These are phyloP conservation scores for Sicyos baderoa DNA, from an alignment of 306 rosid genomes.

Conservation along the genomic window DNA sequence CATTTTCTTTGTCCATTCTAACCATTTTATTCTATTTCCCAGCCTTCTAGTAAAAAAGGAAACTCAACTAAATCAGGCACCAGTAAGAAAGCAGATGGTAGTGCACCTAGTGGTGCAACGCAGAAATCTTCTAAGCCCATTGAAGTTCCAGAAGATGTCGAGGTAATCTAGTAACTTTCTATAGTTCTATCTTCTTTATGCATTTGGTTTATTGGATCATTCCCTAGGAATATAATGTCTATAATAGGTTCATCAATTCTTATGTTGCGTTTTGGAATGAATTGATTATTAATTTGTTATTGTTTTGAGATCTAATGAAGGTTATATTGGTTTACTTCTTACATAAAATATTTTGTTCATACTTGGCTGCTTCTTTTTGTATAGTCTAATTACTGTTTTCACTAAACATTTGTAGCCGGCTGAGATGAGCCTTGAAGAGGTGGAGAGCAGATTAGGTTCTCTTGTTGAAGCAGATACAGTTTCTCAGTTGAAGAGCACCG, in stretches of 20 bases:
- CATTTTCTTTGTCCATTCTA: constrained; percentile 5
- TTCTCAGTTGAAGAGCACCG: constrained; percentile 70
- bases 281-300: too few relatives aligned
- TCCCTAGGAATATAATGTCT: not conserved
- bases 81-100: constrained; percentile 58
- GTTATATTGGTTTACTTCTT: constrained; percentile 4
- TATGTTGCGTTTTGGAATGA: too few relatives aligned
- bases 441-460: constrained; percentile 83
- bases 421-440: constrained; percentile 96
- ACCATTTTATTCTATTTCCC: constrained; percentile 21
- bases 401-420: constrained; percentile 49
- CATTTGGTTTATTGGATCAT: not conserved
- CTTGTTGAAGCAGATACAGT: constrained; percentile 65
- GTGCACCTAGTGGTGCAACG: constrained; percentile 39
- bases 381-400: not conserved
- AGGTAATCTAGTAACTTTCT: constrained; percentile 43
- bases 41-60: constrained; percentile 69
- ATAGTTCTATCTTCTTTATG: not conserved
- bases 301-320: too few relatives aligned
- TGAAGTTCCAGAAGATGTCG: constrained; percentile 81
- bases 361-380: not conserved
- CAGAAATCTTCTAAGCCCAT: constrained; percentile 45
- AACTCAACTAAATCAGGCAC: constrained; percentile 48
- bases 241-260: too few relatives aligned
- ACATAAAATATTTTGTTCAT: not conserved